A percentile compares a stretch with the other conserved stretches of the same genome.
These are phyloP conservation scores for Yamagishiella unicocca DNA, from an alignment of 139 green algal species.

Conservation along the genomic window DNA sequence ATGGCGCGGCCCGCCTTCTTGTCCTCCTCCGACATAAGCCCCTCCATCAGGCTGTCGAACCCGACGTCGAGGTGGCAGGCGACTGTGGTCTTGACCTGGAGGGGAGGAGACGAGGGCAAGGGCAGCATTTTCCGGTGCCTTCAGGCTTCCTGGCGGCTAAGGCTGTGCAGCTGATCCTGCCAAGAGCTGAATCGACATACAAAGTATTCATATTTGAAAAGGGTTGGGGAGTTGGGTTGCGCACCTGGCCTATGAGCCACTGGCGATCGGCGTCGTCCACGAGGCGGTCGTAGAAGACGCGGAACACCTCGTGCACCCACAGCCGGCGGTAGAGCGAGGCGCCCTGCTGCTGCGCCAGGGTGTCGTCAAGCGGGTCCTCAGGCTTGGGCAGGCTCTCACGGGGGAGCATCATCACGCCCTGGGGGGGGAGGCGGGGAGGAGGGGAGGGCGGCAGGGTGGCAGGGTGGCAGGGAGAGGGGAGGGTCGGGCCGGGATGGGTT, in stretches of 20 bases:
- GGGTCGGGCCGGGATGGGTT: too few relatives aligned
- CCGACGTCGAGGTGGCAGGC: constrained; percentile 41
- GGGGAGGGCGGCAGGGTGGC: not conserved
- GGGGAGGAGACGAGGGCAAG: not conserved
- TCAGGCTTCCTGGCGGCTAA: too few relatives aligned
- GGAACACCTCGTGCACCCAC: constrained; percentile 83
- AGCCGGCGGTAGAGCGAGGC: constrained; percentile 72
- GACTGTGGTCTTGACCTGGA: constrained; percentile 51
- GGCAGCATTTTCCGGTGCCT: too few relatives aligned
- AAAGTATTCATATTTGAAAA: not conserved
- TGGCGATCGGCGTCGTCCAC: constrained; percentile 76
- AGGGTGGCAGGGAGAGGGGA: not conserved
- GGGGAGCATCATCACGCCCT: constrained; percentile 58
- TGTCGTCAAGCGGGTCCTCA: constrained; percentile 53
- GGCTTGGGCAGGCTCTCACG: constrained; percentile 30
- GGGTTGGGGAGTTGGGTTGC: not conserved
- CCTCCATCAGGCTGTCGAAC: constrained; percentile 59
- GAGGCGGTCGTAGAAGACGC: constrained; percentile 85
- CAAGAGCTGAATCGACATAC: too few relatives aligned
- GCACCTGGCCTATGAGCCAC: constrained; percentile 75
- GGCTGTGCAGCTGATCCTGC: too few relatives aligned
- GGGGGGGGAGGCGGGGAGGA: not conserved
- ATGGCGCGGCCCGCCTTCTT: not conserved
- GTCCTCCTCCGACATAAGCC: constrained; percentile 24
- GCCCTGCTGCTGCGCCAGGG: constrained; percentile 36